These are phyloP conservation scores for Plasmodium relictum DNA, from an alignment of 169 alveolate species.

Conservation along the genomic window DNA sequence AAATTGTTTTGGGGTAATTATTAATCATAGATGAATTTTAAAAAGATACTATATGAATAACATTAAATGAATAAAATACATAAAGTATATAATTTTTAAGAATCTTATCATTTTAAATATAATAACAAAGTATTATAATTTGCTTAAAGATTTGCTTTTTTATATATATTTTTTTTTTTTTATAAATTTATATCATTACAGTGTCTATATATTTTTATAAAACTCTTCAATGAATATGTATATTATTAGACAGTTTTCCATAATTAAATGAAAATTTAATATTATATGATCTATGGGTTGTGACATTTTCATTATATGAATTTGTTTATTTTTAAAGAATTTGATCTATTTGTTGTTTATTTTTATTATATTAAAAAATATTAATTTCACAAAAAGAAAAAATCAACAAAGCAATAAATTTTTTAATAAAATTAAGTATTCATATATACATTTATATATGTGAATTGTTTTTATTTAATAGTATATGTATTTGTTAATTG, in stretches of 20 bases:
- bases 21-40: no score
- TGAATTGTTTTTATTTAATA: background rate
- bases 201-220: no score
- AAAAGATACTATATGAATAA: no score
- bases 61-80: no score
- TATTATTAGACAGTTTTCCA: background rate
- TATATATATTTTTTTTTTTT: no score
- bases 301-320: constrained; percentile 12
- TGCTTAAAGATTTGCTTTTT: no score
- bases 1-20: no score
- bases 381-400: background rate
- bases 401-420: background rate
- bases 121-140: no score
- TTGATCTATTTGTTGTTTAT: background rate
- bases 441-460: background rate
- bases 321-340: background rate
- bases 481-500: background rate
- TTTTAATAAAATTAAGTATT: background rate
- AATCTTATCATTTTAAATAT: no score
- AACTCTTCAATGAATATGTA: no score
- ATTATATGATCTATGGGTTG: background rate
- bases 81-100: no score
- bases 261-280: background rate
- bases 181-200: no score
- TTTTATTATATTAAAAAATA: background rate